These are phyloP conservation scores for Penicillium sp. DNA, from an alignment of 2,329 filamentous ascomycete genomes.

Conservation along the genomic window DNA sequence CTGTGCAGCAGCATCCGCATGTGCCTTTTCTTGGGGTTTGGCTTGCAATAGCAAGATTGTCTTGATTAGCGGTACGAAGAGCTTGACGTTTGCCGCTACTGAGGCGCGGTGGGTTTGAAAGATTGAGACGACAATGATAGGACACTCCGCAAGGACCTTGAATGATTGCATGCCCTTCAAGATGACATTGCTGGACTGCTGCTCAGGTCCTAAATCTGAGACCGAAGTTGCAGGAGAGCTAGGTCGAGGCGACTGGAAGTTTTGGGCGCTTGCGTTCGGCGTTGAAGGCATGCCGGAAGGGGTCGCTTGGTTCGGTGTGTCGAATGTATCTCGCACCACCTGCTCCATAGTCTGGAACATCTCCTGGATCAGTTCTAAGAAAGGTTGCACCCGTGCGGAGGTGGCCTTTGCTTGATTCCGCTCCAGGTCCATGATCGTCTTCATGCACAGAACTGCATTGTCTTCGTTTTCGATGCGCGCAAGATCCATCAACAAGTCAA, in stretches of 20 bases:
- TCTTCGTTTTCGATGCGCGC: constrained; percentile 95
- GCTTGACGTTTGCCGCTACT: constrained; percentile 80
- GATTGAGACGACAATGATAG: constrained; percentile 97
- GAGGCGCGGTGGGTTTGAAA: constrained; percentile 87
- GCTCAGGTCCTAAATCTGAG: constrained; percentile 76
- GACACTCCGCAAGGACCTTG: constrained; percentile 95
- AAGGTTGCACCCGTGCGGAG: constrained; percentile 77
- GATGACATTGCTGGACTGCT: constrained; percentile 76
- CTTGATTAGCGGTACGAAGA: constrained; percentile 93
- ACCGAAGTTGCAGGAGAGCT: constrained; percentile 82
- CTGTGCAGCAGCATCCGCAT: constrained; percentile 75
- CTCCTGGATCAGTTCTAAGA: constrained; percentile 88
- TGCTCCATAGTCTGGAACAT: constrained; percentile 94
- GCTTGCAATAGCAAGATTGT: constrained; percentile 84
- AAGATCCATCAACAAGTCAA: constrained; percentile 84
- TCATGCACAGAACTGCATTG: constrained; percentile 96
- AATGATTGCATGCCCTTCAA: constrained; percentile 97
- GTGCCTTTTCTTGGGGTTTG: constrained; percentile 87
- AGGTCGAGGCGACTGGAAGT: constrained; percentile 83
- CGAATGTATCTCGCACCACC: constrained; percentile 92
- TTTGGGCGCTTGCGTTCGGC: constrained; percentile 55
- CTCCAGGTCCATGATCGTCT: constrained; percentile 96
- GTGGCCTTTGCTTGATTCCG: constrained; percentile 86
- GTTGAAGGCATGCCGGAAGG: constrained; percentile 52
- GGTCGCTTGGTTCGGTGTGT: constrained; percentile 63